Evolutionary conservation across 2,329 filamentous ascomycete species (phyloP), one percentile per base, ranked within the genome.

Genomic region (Diaporthe vexans): DNA sequence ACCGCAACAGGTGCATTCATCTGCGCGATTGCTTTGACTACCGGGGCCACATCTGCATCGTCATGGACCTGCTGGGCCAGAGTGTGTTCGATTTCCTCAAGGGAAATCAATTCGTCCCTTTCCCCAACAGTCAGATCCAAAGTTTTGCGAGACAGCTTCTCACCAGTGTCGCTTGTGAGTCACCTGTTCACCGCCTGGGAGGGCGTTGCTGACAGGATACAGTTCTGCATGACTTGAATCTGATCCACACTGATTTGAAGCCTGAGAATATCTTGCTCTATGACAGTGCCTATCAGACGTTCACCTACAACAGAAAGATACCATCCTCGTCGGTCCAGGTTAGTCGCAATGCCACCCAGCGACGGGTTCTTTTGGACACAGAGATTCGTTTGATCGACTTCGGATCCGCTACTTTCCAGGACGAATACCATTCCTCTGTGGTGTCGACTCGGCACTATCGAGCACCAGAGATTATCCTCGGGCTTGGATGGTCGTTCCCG

Each of bases 41-140:
- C 85, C 91, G 95, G 63, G 97, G 97, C 73, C 97, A 99, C 81
- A 98, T 99, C 78, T 99, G 97, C 88, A 93, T 93, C 75, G 91
- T 93, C 72, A 93, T 92, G 90, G 91, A 93, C 77, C 84, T 93
- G 4, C 90, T 98, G 43, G 96, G 96, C 63, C 96, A 98, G 81
- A 98, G 96, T 79, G 96, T 99, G 70, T 99, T 99, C 82, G 97
- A 99, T 84, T 99, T 99, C 79, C 88, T 99, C 63, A 99, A 99
- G 86, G 92, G 93, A 80, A 98, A 98, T 81, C 90, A 91, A 77
- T 99, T 99, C 81, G 95, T 98, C 24, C 97, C 97, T 0, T 99
- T 99, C 81, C 97, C 97, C 17, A 98, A 97, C 87, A 98, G 95
- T 78, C 97, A 99, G 84, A 99, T 99, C 74, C 97, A 98, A 83